Conservation (phyloP, 2,329 filamentous ascomycete species). For the Pyricularia pennisetigena region DNA sequence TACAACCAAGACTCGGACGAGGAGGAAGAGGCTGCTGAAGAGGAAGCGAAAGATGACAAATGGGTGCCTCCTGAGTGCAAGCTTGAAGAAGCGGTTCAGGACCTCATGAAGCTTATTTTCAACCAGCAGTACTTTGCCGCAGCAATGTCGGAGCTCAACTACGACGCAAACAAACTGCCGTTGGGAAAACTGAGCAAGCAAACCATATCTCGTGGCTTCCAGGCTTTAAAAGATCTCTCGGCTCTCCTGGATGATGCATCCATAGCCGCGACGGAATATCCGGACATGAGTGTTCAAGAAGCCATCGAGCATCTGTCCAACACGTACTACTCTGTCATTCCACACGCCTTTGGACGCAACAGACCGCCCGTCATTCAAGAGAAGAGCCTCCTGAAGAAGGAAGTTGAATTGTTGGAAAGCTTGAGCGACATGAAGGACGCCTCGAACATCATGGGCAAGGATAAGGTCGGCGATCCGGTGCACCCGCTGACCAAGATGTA, state of each 20-base stretch:
- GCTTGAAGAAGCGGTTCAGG: conserved; percentile 49
- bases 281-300: conserved; percentile 16
- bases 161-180: conserved; percentile 67
- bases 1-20: conserved; percentile 60
- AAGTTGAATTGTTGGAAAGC: conserved; percentile 72
- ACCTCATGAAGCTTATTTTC: conserved; percentile 74
- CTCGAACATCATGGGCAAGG: conserved; percentile 63
- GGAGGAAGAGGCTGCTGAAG: conserved; percentile 12
- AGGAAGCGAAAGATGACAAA: conserved; percentile 24
- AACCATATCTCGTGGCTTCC: conserved; percentile 66
- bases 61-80: conserved; percentile 38
- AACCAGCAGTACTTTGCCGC: conserved; percentile 62
- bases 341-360: conserved; percentile 68
- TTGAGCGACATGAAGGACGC: conserved; percentile 81
- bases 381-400: conserved; percentile 52
- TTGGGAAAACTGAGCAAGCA: conserved; percentile 75
- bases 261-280: conserved; percentile 34
- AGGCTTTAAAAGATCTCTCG: conserved; percentile 66
- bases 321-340: conserved; percentile 71
- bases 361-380: conserved; percentile 58
- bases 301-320: conserved; percentile 62
- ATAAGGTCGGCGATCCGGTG: conserved; percentile 39
- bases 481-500: conserved; percentile 66
- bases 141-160: conserved; percentile 58
- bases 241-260: conserved; percentile 48